Percentiles rank a stretch among this genome's conserved stretches.
These are phyloP conservation scores for Aspergillus carlsbadensis DNA, from an alignment of 495 filamentous ascomycete genomes.

Conservation along the genomic window DNA sequence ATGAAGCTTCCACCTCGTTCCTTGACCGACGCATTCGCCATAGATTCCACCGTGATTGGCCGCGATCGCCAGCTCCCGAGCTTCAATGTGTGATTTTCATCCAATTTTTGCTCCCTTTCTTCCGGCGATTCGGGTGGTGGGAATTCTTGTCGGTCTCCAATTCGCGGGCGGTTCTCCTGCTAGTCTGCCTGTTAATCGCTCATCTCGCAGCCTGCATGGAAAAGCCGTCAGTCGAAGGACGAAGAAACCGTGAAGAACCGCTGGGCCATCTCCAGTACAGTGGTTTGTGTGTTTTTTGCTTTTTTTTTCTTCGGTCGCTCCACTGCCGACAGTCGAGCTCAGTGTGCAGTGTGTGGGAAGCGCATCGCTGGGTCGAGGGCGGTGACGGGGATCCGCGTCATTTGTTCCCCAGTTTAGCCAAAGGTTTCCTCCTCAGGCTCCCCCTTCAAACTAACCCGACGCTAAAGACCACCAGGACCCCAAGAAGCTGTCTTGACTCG, in stretches of 20 bases:
- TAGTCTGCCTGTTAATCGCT: too few species aligned
- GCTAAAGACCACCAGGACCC: background rate
- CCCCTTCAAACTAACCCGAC: conserved; percentile 8
- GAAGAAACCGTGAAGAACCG: too few species aligned
- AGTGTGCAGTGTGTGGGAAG: background rate
- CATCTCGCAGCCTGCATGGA: too few species aligned
- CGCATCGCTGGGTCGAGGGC: conserved; percentile 13
- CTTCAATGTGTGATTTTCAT: background rate
- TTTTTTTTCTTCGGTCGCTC: too few species aligned
- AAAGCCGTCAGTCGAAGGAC: too few species aligned
- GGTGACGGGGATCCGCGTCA: conserved; percentile 29
- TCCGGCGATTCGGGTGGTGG: background rate
- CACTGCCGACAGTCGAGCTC: background rate
- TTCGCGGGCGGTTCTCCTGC: too few species aligned
- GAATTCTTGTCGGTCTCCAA: background rate
- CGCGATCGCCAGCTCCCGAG: background rate
- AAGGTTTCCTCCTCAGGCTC: conserved; percentile 17
- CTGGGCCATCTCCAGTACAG: too few species aligned
- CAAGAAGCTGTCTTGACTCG: background rate
- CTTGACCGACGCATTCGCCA: background rate
- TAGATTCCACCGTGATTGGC: background rate
- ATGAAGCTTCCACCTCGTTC: background rate
- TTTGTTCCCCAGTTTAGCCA: conserved; percentile 17
- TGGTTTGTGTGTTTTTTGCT: too few species aligned
- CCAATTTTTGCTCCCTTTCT: background rate